phyloP scores from a whole-genome alignment of 139 green algal genomes.

The Picochlorum sp. region DNA sequence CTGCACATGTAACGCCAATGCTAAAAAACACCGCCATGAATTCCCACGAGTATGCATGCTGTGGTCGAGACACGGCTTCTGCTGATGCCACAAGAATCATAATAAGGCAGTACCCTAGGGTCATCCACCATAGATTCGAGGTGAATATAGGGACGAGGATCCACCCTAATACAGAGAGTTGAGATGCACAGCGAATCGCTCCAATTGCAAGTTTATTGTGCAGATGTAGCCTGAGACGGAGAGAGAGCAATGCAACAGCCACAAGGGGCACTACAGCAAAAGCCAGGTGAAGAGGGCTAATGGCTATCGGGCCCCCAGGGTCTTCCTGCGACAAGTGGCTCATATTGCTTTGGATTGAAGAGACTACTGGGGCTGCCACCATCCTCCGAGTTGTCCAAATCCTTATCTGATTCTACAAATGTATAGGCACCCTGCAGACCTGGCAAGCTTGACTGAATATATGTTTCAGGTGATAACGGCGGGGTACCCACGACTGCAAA shows the following conservation, averaged over 20 bases:
- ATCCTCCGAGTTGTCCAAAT: too few species aligned
- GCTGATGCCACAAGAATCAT: constrained; percentile 60
- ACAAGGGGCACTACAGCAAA: constrained; percentile 25
- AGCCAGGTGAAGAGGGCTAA: constrained; percentile 18
- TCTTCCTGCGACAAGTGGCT: neutral
- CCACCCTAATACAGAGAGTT: constrained; percentile 64
- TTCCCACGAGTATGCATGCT: constrained; percentile 30
- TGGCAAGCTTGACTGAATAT: neutral
- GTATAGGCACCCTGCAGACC: too few species aligned
- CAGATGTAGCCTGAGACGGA: constrained; percentile 30
- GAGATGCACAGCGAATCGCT: constrained; percentile 25
- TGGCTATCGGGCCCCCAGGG: constrained; percentile 4
- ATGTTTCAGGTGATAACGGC: neutral
- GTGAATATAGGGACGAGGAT: constrained; percentile 70
- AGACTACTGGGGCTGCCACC: too few species aligned
- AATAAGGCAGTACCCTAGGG: constrained; percentile 46
- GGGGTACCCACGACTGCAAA: constrained; percentile 5
- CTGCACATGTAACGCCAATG: constrained; percentile 25
- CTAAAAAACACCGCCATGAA: constrained; percentile 33
- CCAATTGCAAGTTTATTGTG: constrained; percentile 29
- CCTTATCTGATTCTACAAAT: too few species aligned
- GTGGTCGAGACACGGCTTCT: constrained; percentile 51
- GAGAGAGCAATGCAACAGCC: constrained; percentile 27
- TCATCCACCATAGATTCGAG: constrained; percentile 37
- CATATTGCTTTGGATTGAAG: too few species aligned